Conservation (phyloP, 495 filamentous ascomycete species). For the Penicillium herquei region DNA sequence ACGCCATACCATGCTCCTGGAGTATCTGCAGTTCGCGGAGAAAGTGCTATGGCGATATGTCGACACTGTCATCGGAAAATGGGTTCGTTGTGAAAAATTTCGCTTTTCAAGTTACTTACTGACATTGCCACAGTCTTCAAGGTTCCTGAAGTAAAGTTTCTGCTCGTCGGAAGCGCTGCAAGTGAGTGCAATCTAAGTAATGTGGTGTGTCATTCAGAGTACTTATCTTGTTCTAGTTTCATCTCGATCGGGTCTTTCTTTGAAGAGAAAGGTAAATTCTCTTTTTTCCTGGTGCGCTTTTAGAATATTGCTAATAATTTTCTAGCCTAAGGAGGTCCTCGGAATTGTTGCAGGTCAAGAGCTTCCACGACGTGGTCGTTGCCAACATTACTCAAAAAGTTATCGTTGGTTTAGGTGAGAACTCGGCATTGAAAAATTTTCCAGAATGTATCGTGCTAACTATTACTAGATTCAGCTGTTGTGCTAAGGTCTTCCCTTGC, state of each 20-base stretch:
- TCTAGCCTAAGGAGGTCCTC: conserved; percentile 60
- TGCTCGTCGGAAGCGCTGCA: conserved; percentile 61
- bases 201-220: background rate
- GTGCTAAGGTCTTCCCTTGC: conserved; percentile 70
- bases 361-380: conserved; percentile 71
- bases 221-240: conserved; percentile 27
- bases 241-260: conserved; percentile 41
- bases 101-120: background rate
- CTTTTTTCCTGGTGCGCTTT: background rate
- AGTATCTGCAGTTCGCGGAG: conserved; percentile 69
- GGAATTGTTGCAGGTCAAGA: conserved; percentile 79
- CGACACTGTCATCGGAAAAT: conserved; percentile 81
- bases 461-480: conserved; percentile 55
- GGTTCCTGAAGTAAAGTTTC: conserved; percentile 78
- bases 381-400: conserved; percentile 74
- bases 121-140: conserved; percentile 51
- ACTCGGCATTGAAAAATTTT: background rate
- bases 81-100: conserved; percentile 47
- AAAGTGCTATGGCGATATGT: conserved; percentile 74
- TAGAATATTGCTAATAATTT: conserved; percentile 1
- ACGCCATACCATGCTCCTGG: conserved; percentile 61
- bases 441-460: background rate
- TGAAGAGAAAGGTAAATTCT: conserved; percentile 49
- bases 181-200: conserved; percentile 22
- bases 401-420: conserved; percentile 79